phyloP scores from a whole-genome alignment of 805 yeast genomes.

The Saccharomycopsis malanga region DNA sequence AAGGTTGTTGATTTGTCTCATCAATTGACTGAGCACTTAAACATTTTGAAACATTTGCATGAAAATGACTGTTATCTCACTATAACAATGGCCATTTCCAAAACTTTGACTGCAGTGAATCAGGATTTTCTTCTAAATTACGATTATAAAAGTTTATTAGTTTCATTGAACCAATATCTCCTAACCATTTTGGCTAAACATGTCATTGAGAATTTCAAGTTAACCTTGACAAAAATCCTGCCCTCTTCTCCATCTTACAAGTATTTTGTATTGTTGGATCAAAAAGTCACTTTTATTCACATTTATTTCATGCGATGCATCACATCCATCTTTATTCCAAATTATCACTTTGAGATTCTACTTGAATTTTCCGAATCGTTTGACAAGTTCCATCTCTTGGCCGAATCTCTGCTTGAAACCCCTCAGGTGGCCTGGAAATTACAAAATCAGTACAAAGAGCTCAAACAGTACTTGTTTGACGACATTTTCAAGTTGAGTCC shows the following conservation, averaged over 20 bases:
- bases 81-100: background rate
- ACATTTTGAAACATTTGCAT: background rate
- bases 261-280: background rate
- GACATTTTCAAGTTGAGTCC: background rate
- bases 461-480: background rate
- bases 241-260: background rate
- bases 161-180: background rate
- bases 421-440: background rate
- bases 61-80: background rate
- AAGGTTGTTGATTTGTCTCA: background rate
- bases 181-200: background rate
- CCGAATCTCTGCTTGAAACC: background rate
- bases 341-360: background rate
- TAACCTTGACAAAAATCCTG: background rate
- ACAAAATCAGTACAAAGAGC: background rate
- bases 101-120: background rate
- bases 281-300: slow-evolving; percentile 2
- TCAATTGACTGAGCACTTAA: background rate
- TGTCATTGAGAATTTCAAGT: background rate
- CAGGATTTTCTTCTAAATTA: background rate
- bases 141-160: background rate
- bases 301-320: slow-evolving; percentile 1
- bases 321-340: slow-evolving; percentile 3
- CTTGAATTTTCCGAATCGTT: background rate
- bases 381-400: background rate